phyloP scores from a whole-genome alignment of 2,329 filamentous ascomycete species.

The Xylaria polymorpha region DNA sequence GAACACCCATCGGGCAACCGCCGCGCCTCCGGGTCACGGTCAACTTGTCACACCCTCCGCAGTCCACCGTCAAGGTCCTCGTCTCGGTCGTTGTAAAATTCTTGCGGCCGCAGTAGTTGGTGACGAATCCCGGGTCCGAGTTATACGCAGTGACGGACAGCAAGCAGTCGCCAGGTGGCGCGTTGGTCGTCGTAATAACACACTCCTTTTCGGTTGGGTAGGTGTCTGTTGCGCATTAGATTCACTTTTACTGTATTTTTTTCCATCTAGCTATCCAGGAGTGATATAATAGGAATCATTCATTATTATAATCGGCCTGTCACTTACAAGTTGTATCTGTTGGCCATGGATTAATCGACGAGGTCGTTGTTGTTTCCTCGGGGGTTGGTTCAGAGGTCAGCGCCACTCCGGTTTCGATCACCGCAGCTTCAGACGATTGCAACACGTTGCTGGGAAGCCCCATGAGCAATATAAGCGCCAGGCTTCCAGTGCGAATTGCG shows the following conservation, averaged over 20 bases:
- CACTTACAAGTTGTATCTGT: conserved; percentile 25
- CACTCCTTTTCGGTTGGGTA: conserved; percentile 14
- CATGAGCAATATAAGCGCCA: not conserved
- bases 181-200: conserved; percentile 2
- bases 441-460: not conserved
- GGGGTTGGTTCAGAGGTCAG: not conserved
- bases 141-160: conserved; percentile 4
- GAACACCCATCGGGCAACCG: conserved; percentile 14
- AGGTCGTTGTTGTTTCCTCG: conserved; percentile 4
- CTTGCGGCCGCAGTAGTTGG: conserved; percentile 19
- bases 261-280: not conserved
- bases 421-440: not conserved
- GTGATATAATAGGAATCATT: too few relatives aligned
- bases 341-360: conserved; percentile 27
- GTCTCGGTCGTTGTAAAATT: conserved; percentile 21
- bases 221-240: conserved; percentile 9
- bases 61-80: conserved; percentile 19
- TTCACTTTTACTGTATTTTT: not conserved
- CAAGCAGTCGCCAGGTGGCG: conserved; percentile 13
- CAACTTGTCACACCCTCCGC: conserved; percentile 19
- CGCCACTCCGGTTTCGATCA: not conserved
- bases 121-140: conserved; percentile 12
- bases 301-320: too few relatives aligned
- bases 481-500: too few relatives aligned
- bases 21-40: conserved; percentile 1